phyloP scores from a whole-genome alignment of 306 rosid species.

The Vicia faba region DNA sequence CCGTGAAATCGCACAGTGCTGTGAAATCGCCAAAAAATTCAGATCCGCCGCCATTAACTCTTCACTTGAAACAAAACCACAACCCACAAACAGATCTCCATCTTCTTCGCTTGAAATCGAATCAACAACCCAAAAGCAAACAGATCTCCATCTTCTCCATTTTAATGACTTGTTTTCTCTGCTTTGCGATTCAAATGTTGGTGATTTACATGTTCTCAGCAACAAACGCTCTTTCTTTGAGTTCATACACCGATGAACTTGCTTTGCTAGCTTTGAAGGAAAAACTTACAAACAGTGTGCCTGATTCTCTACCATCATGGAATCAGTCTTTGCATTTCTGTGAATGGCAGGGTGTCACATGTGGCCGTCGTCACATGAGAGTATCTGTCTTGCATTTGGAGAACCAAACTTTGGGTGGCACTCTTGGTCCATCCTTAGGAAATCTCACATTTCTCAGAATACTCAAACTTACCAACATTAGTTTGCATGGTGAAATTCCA shows the following conservation, averaged over 20 bases:
- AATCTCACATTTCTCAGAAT: constrained; percentile 32
- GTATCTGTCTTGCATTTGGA: constrained; percentile 20
- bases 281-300: constrained; percentile 19
- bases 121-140: too few relatives aligned
- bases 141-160: too few relatives aligned
- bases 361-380: constrained; percentile 32
- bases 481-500: constrained; percentile 30
- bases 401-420: constrained; percentile 28
- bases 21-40: too few relatives aligned
- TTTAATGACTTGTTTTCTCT: background rate
- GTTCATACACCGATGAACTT: background rate
- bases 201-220: background rate
- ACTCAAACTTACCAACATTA: background rate
- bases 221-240: background rate
- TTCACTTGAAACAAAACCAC: too few relatives aligned
- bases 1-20: too few relatives aligned
- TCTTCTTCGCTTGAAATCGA: too few relatives aligned
- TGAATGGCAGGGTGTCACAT: constrained; percentile 36
- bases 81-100: too few relatives aligned
- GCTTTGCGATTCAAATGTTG: background rate
- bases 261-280: constrained; percentile 10
- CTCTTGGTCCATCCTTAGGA: constrained; percentile 30
- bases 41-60: too few relatives aligned
- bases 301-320: constrained; percentile 37
- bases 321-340: constrained; percentile 34